These are phyloP conservation scores for Iris pallida DNA, from an alignment of 116 monocot species.

Conservation along the genomic window DNA sequence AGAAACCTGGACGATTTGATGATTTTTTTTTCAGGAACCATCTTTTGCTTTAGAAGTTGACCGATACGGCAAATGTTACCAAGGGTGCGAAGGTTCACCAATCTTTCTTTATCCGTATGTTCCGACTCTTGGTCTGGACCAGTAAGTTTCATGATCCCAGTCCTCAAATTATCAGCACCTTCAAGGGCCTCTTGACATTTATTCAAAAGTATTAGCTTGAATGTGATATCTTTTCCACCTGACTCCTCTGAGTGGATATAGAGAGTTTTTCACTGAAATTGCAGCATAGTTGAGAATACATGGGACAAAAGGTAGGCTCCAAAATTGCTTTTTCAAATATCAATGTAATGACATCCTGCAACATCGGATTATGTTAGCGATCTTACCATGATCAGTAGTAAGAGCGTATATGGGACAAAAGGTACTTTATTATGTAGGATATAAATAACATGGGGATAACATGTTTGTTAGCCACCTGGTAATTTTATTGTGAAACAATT, in stretches of 20 bases:
- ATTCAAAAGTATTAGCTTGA: conserved; percentile 79
- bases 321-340: conserved; percentile 94
- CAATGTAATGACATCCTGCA: conserved; percentile 71
- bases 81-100: conserved; percentile 75
- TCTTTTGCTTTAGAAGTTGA: conserved; percentile 83
- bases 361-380: background rate
- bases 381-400: no score
- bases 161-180: conserved; percentile 57
- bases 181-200: conserved; percentile 96
- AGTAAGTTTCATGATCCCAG: conserved; percentile 63
- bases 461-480: no score
- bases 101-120: conserved; percentile 68
- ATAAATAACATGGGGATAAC: no score
- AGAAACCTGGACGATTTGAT: conserved; percentile 88
- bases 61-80: conserved; percentile 92
- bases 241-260: conserved; percentile 54
- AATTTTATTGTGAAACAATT: no score
- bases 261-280: conserved; percentile 69
- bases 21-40: conserved; percentile 83
- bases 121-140: conserved; percentile 68
- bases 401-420: no score
- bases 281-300: conserved; percentile 81
- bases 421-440: no score
- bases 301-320: conserved; percentile 94
- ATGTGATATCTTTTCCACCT: conserved; percentile 77